Evolutionary conservation across 225 moss, liverwort and hornwort genomes (phyloP).

Genomic region (Marchantia polymorpha): DNA sequence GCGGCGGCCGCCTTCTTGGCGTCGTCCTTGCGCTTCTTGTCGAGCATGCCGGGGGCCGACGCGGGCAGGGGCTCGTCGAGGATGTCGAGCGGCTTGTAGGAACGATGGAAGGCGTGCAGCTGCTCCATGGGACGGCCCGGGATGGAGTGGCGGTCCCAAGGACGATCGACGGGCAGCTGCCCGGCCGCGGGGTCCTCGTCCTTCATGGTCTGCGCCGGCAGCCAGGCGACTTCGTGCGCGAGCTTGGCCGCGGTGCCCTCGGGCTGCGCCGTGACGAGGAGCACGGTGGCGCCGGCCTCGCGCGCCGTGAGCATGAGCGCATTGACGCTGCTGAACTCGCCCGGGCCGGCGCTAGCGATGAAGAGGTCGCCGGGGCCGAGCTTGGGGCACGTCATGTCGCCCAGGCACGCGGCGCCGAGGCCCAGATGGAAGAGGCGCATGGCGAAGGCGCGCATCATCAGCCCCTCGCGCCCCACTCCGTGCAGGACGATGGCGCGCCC

Average conservation of each 20-base stretch:
- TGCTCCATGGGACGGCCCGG: constrained; percentile 48
- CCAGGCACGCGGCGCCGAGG: constrained; percentile 59
- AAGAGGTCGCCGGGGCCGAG: constrained; percentile 66
- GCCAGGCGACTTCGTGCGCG: constrained; percentile 58
- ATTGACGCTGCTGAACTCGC: constrained; percentile 67
- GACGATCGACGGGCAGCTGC: constrained; percentile 44
- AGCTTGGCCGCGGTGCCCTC: constrained; percentile 66
- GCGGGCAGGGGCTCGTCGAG: constrained; percentile 28
- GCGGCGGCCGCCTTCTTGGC: constrained; percentile 26
- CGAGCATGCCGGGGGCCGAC: constrained; percentile 21
- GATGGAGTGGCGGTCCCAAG: constrained; percentile 43
- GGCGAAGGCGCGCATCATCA: constrained; percentile 76
- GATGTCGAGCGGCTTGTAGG: constrained; percentile 44
- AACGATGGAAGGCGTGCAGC: constrained; percentile 53
- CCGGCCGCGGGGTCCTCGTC: constrained; percentile 56
- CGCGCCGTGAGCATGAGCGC: constrained; percentile 65
- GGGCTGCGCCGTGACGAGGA: constrained; percentile 72
- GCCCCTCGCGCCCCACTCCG: constrained; percentile 78
- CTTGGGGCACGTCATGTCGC: constrained; percentile 75
- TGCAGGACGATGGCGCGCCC: constrained; percentile 64
- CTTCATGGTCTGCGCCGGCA: constrained; percentile 83
- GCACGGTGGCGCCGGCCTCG: constrained; percentile 65
- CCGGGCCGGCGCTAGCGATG: constrained; percentile 73
- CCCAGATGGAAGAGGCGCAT: constrained; percentile 89
- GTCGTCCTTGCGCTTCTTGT: constrained; percentile 43